Evolutionary conservation across 2,329 filamentous ascomycete genomes (phyloP), one percentile per base, ranked within the genome.

Genomic region (Stachybotrys elegans): DNA sequence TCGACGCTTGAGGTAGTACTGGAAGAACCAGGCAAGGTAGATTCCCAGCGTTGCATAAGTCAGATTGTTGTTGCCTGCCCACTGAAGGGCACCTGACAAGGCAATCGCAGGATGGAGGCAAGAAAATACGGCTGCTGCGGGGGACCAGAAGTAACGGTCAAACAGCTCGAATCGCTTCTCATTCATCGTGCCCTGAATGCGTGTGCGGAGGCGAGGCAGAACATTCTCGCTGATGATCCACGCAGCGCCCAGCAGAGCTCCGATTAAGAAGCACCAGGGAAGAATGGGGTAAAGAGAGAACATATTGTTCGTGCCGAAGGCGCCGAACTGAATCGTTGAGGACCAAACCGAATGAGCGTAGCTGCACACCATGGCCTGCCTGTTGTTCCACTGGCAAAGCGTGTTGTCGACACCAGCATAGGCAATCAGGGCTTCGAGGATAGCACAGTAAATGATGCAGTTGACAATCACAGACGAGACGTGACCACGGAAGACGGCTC

Each of bases 371-470:
- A 58, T 64, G 45, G 56, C 55, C 23, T 51, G 47, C 36, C 51
- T 50, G 22, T 56, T 54, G 27, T 46, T 52, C 44, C 57, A 52
- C 37, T 57, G 52, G 51, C 51, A 37, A 45, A 60, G 51, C 60
- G 73, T 42, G 66, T 57, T 45, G 38, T 50, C 48, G 8, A 27
- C 27, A 25, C 43, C 40, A 14, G 45, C 45, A 23, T 50, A 50
- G 6, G 43, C 22, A 34, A 50, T 36, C n/a, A 50, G 35, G 5
- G 48, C 31, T 34, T 50, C 45, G 3, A 50, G 23, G 19, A 50
- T 44, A 19, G 22, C 45, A 17, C 69, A 66, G 17, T 70, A 63
- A 8, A 70, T 67, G 36, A 71, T 51, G 46, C 57, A 58, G 16
- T 58, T 59, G 32, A 58, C 42, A 17, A 49, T 29, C 17, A 44